A percentile compares a stretch with the other conserved stretches of the same genome.
Conservation (phyloP, 129 eudicot species). For the Flaveria brownii region DNA sequence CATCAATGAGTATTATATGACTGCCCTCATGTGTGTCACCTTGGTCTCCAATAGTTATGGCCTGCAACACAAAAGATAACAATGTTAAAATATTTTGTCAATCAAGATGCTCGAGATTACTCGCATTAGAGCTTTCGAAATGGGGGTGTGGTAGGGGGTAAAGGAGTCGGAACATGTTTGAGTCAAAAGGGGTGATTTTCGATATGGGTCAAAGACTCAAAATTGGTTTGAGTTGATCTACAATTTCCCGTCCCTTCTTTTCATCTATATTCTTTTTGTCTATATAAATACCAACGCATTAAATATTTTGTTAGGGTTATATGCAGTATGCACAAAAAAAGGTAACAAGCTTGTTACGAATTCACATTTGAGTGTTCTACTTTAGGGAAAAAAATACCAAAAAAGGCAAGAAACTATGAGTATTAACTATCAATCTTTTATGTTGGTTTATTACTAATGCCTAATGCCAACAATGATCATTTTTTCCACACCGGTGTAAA, state of each 20-base stretch:
- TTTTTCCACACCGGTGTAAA: background rate
- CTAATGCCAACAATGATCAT: too few relatives aligned
- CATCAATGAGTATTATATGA: conserved; percentile 11
- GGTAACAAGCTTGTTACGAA: background rate
- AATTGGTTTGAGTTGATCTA: background rate
- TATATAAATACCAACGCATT: background rate
- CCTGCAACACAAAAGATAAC: conserved; percentile 41
- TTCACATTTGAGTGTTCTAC: background rate
- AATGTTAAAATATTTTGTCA: background rate
- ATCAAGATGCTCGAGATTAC: background rate
- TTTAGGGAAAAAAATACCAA: too few relatives aligned
- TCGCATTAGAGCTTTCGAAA: background rate
- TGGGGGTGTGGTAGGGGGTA: background rate
- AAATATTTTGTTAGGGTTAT: background rate
- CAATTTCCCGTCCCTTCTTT: too few relatives aligned
- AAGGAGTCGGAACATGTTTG: background rate
- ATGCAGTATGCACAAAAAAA: background rate
- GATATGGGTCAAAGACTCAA: background rate
- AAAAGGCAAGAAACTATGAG: too few relatives aligned
- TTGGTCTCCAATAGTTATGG: conserved; percentile 81
- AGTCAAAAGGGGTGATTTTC: background rate
- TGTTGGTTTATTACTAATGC: too few relatives aligned
- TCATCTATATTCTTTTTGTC: background rate
- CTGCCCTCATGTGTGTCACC: conserved; percentile 47
- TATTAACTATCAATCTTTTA: too few relatives aligned